Evolutionary conservation across 805 yeast genomes (phyloP).

Genomic region (Candida nemodendra): DNA sequence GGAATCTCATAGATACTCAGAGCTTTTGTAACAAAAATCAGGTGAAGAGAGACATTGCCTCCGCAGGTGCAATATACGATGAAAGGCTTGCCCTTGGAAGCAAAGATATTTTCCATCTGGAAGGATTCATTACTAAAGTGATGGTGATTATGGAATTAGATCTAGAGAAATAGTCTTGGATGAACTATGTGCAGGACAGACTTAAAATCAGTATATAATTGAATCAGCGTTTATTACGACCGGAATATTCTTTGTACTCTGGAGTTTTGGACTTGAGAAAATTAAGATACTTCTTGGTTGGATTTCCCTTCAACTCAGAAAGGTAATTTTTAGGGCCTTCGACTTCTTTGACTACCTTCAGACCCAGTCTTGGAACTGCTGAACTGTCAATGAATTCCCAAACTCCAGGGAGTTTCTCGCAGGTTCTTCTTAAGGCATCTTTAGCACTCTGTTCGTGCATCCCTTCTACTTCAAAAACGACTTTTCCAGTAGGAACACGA

Average conservation of each 20-base stretch:
- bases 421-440: conserved; percentile 87
- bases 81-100: conserved; percentile 84
- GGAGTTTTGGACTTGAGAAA: conserved; percentile 48
- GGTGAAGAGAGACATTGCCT: conserved; percentile 48
- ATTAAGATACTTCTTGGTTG: conserved; percentile 64
- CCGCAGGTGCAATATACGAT: conserved; percentile 67
- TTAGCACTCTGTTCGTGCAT: conserved; percentile 88
- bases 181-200: conserved; percentile 4
- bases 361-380: conserved; percentile 69
- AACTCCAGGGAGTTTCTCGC: conserved; percentile 87
- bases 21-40: conserved; percentile 19
- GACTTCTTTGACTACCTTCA: conserved; percentile 48
- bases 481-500: conserved; percentile 93
- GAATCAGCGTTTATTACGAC: conserved; percentile 24
- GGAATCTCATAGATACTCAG: conserved; percentile 23
- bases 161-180: neutral
- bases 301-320: conserved; percentile 52
- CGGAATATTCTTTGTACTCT: conserved; percentile 44
- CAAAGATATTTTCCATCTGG: conserved; percentile 90
- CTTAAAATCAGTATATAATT: neutral
- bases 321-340: conserved; percentile 51
- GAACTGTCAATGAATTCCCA: conserved; percentile 76
- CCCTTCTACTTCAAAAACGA: conserved; percentile 74
- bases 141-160: conserved; percentile 70
- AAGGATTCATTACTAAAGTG: conserved; percentile 85